Evolutionary conservation across 257 asterid species (phyloP), one percentile per base, ranked within the genome.

Genomic region (Sherardia arvensis): DNA sequence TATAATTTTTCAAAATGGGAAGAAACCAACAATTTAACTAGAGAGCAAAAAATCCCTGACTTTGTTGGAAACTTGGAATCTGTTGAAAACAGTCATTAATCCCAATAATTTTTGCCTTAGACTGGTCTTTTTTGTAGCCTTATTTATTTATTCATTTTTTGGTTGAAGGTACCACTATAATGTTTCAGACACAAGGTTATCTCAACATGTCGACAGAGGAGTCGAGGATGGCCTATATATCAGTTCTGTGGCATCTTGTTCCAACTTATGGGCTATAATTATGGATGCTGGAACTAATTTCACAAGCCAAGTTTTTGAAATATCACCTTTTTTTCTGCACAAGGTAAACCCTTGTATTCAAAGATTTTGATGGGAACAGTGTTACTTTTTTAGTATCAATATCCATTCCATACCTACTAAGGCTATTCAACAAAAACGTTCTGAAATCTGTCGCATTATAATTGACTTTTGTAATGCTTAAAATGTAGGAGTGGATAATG

Each of bases 251-350:
- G 64, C 84, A n/a, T 79, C 84, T n/a, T 79, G 81, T 65, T 59
- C 81, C 65, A 76, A 74, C 72, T 61, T 79, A 47, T 79, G 84
- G 84, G 84, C 84, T 64, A 53, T 79, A 15, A 77, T 79, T 29
- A 79, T 79, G 84, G 84, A 79, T 62, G 84, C 81, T 14, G 84
- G 84, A 57, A 79, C 84, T 45, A 64, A 54, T 66, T 79, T 79
- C 55, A 21, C 75, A 25, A 71, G 56, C 48, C 84, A 79, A 79
- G 81, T 76, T 64, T 79, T 63, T 61, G 81, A 79, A 61, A 72
- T 79, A 49, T 79, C 84, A 20, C 75, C 70, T 33, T 53, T 20
- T 53, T 79, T 76, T 62, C 65, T 79, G 67, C 80, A 76, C 73
- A 79, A 79, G 84, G 84, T 76, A 62, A 66, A 23, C 48, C 33